phyloP scores from a whole-genome alignment of 2,329 filamentous ascomycete genomes.

The Pseudomassariella vexata region DNA sequence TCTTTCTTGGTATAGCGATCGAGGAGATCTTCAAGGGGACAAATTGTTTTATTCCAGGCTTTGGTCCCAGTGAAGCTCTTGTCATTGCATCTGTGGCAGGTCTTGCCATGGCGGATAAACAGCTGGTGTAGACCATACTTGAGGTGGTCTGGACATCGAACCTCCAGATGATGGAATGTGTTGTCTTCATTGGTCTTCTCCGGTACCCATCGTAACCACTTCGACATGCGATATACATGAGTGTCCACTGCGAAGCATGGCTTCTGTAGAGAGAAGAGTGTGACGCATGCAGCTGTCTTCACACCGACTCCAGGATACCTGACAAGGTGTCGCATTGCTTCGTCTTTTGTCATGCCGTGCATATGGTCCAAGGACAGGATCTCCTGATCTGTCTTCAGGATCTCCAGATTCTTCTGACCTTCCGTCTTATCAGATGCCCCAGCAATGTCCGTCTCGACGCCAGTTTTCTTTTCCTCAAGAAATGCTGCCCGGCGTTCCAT shows the following conservation, averaged over 20 bases:
- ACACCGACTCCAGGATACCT: conserved; percentile 48
- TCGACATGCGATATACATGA: conserved; percentile 46
- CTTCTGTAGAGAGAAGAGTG: conserved; percentile 48
- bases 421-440: conserved; percentile 31
- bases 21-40: conserved; percentile 36
- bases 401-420: conserved; percentile 49
- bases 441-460: conserved; percentile 35
- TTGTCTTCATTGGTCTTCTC: conserved; percentile 36
- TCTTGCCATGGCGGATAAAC: conserved; percentile 47
- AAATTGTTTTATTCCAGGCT: conserved; percentile 52
- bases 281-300: conserved; percentile 51
- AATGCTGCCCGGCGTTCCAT: conserved; percentile 39
- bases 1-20: conserved; percentile 25
- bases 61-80: conserved; percentile 52
- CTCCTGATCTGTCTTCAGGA: conserved; percentile 49
- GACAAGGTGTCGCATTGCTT: conserved; percentile 45
- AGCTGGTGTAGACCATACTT: conserved; percentile 52
- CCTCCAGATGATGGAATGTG: conserved; percentile 47
- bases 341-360: conserved; percentile 35
- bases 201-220: conserved; percentile 53
- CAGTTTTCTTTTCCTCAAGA: conserved; percentile 32
- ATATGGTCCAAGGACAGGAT: conserved; percentile 53
- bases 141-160: conserved; percentile 42
- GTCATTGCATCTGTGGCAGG: conserved; percentile 39
- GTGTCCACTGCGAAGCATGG: conserved; percentile 54